phyloP scores from a whole-genome alignment of 441 rosid genomes.

The Omphalea diandra region DNA sequence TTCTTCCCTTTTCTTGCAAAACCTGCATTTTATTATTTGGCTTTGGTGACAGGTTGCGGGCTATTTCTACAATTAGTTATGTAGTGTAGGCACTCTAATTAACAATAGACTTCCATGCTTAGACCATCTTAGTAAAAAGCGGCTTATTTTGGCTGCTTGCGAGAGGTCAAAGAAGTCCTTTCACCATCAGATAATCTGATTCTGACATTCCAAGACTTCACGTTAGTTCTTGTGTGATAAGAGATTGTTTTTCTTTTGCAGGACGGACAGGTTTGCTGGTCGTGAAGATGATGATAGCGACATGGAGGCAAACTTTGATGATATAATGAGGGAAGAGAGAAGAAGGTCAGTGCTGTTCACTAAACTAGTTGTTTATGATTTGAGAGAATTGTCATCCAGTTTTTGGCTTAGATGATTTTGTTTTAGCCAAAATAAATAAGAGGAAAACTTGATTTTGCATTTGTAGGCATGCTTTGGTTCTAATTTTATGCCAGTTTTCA shows the following conservation, averaged over 20 bases:
- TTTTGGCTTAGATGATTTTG: neutral
- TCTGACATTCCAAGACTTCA: neutral
- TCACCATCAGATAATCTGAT: neutral
- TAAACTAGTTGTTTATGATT: neutral
- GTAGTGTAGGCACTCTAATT: neutral
- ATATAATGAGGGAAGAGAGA: slow-evolving; percentile 66
- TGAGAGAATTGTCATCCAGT: neutral
- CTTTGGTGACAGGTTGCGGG: neutral
- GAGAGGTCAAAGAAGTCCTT: neutral
- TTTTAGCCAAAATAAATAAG: neutral
- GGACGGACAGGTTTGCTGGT: slow-evolving; percentile 40
- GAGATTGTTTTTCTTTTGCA: slow-evolving; percentile 29
- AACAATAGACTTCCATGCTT: neutral
- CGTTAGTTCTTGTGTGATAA: neutral
- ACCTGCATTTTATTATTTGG: neutral
- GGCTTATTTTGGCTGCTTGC: neutral
- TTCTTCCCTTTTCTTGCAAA: neutral
- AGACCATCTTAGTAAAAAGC: too few species aligned
- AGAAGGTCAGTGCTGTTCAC: slow-evolving; percentile 49
- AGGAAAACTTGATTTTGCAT: neutral
- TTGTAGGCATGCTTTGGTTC: neutral
- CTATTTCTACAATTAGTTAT: neutral
- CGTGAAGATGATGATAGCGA: slow-evolving; percentile 48
- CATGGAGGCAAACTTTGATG: slow-evolving; percentile 89
- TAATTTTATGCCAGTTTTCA: neutral